Evolutionary conservation across 306 rosid genomes (phyloP), one percentile per base, ranked within the genome.

Genomic region (Ormosia semicastrata): DNA sequence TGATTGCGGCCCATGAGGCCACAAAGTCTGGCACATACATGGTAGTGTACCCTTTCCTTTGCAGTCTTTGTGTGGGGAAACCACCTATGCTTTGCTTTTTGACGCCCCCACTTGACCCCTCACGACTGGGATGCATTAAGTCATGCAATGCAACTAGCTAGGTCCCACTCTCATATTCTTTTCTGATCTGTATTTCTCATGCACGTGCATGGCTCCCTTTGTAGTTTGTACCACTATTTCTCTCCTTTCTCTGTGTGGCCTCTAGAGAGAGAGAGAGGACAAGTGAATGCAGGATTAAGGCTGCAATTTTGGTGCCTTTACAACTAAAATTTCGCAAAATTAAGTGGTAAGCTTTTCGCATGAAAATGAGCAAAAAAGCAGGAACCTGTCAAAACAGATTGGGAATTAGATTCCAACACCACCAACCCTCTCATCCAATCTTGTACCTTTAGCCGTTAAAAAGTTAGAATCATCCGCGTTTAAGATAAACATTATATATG

Each of bases 361-460:
- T 85, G 84, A 77, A 85, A 87, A 83, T 86, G 84, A 89, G 88
- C 65, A 85, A 86, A 86, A 85, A 70, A 81, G 86, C 60, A 52
- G 71, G 54, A 78, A 71, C 81, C 88, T 87, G 84, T 84, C 88
- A 73, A 77, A 74, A 72, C 73, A 60, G 85, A 79, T 71, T 56
- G 83, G 87, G 87, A 86, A 86, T 86, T 64, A 83, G 87, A 86
- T 86, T 86, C 89, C 89, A 75, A 80, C 80, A 71, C 87, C 89
- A 83, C 83, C 83, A 79, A 49, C 82, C 47, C 80, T 82, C 76
- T 82, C 69, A 62, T 77, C 80, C 82, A 73, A 39, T 75, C 76
- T 64, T 41, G 3, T 4, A 49, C 68, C 75, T 67, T 77, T 50
- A 71, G 54, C 72, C 53, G 76, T 71, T 81, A 37, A 36, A 30